A percentile compares a stretch with the other conserved stretches of the same genome.
These are phyloP conservation scores for Colletotrichum shisoi DNA, from an alignment of 2,329 filamentous ascomycete species.

Conservation along the genomic window DNA sequence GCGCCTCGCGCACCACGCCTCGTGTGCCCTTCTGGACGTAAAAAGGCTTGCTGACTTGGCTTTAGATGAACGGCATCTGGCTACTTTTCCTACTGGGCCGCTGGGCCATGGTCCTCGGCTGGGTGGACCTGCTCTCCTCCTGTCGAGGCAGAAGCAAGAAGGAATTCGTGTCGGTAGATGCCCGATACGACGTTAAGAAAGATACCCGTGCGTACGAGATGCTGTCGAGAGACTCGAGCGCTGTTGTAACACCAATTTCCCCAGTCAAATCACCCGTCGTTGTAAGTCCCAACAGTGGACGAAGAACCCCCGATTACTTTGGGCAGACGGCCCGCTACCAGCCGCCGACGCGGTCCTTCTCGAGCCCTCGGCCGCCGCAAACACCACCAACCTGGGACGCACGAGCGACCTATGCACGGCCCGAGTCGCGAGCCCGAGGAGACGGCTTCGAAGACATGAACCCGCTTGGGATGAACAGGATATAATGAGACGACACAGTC, in stretches of 20 bases:
- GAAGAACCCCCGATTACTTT: constrained; percentile 64
- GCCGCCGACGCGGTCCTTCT: constrained; percentile 63
- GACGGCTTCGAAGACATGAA: constrained; percentile 56
- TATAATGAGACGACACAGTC: constrained; percentile 48
- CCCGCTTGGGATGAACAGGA: constrained; percentile 65
- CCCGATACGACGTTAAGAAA: constrained; percentile 67
- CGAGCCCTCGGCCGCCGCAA: constrained; percentile 61
- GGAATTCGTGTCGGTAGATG: constrained; percentile 91
- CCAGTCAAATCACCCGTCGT: constrained; percentile 49
- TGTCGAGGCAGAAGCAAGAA: constrained; percentile 63
- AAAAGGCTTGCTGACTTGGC: constrained; percentile 27
- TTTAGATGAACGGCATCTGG: constrained; percentile 83
- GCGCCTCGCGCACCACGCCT: not conserved
- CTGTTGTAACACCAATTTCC: constrained; percentile 61
- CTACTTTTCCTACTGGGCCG: constrained; percentile 82
- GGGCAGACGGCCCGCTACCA: constrained; percentile 63
- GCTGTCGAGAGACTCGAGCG: constrained; percentile 68
- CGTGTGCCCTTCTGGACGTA: not conserved
- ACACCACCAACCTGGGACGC: constrained; percentile 53
- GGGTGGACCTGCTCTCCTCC: constrained; percentile 70
- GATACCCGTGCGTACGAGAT: constrained; percentile 81
- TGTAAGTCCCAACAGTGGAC: constrained; percentile 48
- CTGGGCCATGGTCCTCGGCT: constrained; percentile 84
- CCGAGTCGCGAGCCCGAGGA: constrained; percentile 43
- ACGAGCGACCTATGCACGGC: constrained; percentile 51